Conservation (phyloP, 2,329 filamentous ascomycete species). For the Pseudopyricularia cyperi region DNA sequence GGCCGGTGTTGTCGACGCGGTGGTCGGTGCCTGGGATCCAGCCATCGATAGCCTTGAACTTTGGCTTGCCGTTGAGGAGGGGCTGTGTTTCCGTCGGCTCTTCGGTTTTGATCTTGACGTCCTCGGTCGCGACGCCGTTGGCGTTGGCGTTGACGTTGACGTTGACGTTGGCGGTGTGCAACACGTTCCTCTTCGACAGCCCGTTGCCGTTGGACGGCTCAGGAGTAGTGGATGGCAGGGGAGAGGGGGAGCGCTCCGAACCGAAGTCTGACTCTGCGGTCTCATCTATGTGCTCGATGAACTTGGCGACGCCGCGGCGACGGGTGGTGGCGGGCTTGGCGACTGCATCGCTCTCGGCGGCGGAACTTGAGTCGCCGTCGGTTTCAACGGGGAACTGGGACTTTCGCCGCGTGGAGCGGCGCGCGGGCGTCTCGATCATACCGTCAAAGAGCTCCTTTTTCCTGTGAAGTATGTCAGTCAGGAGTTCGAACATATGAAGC, state of each 20-base stretch:
- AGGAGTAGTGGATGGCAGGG: conserved; percentile 14
- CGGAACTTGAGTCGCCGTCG: conserved; percentile 35
- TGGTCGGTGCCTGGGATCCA: conserved; percentile 47
- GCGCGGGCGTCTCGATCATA: conserved; percentile 45
- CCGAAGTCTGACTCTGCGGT: conserved; percentile 25
- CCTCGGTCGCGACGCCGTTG: conserved; percentile 6
- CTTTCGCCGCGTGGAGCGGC: conserved; percentile 35
- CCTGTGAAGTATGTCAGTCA: conserved; percentile 18
- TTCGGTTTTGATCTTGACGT: conserved; percentile 11
- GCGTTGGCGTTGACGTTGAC: conserved; percentile 13
- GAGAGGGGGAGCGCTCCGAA: conserved; percentile 11
- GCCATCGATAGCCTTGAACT: conserved; percentile 31
- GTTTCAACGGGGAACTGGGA: conserved; percentile 30
- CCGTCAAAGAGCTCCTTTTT: conserved; percentile 50
- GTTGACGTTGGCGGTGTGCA: background rate
- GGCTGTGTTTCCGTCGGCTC: conserved; percentile 11
- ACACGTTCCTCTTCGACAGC: conserved; percentile 4
- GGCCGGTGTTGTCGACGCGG: conserved; percentile 49
- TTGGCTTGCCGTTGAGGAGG: conserved; percentile 17
- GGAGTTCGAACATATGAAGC: background rate
- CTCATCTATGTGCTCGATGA: conserved; percentile 36
- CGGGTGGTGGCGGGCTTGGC: conserved; percentile 11
- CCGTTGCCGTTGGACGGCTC: conserved; percentile 13
- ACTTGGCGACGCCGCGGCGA: conserved; percentile 35
- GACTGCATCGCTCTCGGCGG: conserved; percentile 22